Conservation (phyloP, 805 yeast species). For the Candida loeiensis region DNA sequence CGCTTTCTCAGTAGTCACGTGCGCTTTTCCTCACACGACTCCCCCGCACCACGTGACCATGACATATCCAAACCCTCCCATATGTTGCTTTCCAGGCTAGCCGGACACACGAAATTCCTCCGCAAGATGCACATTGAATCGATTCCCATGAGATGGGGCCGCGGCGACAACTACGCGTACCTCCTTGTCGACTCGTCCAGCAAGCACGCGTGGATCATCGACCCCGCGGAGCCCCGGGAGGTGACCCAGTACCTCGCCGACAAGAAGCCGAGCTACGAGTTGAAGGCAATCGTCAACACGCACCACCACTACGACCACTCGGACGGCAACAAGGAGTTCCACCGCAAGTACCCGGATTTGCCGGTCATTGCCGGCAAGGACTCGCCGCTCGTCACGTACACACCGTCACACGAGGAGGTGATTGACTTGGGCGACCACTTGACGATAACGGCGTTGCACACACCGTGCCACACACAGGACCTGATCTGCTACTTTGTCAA, state of each 20-base stretch:
- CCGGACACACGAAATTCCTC: not conserved
- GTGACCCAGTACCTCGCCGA: constrained; percentile 42
- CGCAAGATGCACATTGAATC: constrained; percentile 76
- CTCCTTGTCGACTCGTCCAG: constrained; percentile 65
- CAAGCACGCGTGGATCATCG: constrained; percentile 75
- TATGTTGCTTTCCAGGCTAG: not conserved
- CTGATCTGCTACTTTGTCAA: constrained; percentile 81
- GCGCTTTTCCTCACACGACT: not conserved
- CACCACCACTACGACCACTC: constrained; percentile 97
- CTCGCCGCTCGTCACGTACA: constrained; percentile 65
- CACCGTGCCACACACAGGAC: constrained; percentile 98
- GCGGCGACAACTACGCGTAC: constrained; percentile 89
- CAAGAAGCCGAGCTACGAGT: constrained; percentile 39
- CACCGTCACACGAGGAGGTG: constrained; percentile 63
- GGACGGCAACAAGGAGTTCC: constrained; percentile 67
- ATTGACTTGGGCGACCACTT: constrained; percentile 62
- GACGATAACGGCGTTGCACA: constrained; percentile 75
- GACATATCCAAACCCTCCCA: not conserved
- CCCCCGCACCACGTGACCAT: not conserved
- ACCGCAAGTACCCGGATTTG: constrained; percentile 39
- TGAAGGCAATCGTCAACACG: constrained; percentile 83
- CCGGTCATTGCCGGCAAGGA: constrained; percentile 84
- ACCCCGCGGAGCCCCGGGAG: constrained; percentile 87
- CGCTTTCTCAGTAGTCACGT: too few species aligned
- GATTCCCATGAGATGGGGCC: constrained; percentile 93